Evolutionary conservation across 176 grass and related monocot genomes (phyloP).

Genomic region (Stipa capillata): DNA sequence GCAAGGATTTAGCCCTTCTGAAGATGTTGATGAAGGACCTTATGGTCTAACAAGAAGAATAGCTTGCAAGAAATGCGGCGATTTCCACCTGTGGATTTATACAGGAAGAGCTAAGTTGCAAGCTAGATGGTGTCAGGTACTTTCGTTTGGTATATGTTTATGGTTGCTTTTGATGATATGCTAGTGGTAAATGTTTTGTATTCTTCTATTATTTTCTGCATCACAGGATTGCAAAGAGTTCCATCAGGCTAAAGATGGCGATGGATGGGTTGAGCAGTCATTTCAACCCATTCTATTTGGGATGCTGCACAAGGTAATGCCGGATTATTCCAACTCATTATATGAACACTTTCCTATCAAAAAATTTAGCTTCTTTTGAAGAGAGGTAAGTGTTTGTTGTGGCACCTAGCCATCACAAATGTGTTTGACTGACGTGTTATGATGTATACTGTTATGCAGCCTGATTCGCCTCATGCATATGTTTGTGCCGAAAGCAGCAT

Average conservation of each 20-base stretch:
- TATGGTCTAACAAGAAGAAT: constrained; percentile 81
- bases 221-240: constrained; percentile 91
- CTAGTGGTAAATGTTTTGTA: background rate
- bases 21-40: constrained; percentile 69
- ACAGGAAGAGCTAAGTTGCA: constrained; percentile 77
- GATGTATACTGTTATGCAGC: constrained; percentile 45
- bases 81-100: constrained; percentile 86
- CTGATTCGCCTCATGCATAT: constrained; percentile 61
- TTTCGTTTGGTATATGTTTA: background rate
- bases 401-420: constrained; percentile 3
- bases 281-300: constrained; percentile 81
- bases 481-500: constrained; percentile 90
- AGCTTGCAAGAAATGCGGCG: constrained; percentile 81
- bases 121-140: constrained; percentile 99
- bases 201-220: background rate
- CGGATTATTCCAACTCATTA: constrained; percentile 8
- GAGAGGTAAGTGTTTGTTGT: no score
- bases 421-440: constrained; percentile 30
- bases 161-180: background rate
- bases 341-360: no score
- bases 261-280: constrained; percentile 99
- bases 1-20: constrained; percentile 71
- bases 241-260: constrained; percentile 97
- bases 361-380: no score
- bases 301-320: constrained; percentile 69